These are phyloP conservation scores for Dipteronia sinensis DNA, from an alignment of 345 rosid species.

Conservation along the genomic window DNA sequence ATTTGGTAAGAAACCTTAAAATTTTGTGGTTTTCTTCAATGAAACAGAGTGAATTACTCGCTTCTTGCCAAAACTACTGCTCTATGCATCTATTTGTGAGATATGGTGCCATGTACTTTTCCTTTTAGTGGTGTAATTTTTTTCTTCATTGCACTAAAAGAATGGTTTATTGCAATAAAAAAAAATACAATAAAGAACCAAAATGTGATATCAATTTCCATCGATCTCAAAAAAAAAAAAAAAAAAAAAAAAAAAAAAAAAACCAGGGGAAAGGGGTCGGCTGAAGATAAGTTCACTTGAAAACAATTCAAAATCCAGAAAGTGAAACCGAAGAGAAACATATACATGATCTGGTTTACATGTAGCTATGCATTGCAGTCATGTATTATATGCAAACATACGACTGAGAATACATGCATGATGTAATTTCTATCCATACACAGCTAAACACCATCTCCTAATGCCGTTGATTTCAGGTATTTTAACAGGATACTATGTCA, in stretches of 20 bases:
- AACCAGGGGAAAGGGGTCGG: no score
- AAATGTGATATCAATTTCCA: neutral
- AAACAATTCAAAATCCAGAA: neutral
- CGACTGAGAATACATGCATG: neutral
- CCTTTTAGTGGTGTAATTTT: neutral
- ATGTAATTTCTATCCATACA: neutral
- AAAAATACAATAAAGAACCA: neutral
- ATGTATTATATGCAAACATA: neutral
- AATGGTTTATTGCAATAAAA: neutral
- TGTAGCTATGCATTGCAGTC: neutral
- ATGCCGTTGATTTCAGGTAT: neutral
- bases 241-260: no score
- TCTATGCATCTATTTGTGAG: neutral
- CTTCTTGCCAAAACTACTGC: neutral
- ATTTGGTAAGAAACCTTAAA: no score
- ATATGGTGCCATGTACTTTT: neutral
- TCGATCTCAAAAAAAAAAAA: neutral
- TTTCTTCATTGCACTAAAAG: no score
- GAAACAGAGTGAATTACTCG: neutral
- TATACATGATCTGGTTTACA: neutral
- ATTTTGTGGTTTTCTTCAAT: neutral
- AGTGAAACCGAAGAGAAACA: neutral
- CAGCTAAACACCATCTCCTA: conserved; percentile 2
- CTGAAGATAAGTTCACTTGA: neutral
- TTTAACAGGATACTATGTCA: neutral